Evolutionary conservation across 2,329 filamentous ascomycete genomes (phyloP).

Genomic region (Fusarium odoratissimum): DNA sequence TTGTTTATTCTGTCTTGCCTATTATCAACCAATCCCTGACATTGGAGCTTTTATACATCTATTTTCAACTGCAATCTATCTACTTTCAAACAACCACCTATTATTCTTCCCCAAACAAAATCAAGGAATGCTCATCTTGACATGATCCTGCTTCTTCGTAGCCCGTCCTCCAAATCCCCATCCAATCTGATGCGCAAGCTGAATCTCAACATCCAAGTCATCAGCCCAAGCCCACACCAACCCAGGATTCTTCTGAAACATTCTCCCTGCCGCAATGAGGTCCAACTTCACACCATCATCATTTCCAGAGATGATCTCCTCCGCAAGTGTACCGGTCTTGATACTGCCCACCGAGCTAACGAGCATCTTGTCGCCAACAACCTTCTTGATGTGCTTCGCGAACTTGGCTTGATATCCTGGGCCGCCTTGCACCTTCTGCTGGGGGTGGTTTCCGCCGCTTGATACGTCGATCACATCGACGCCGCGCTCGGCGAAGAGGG

Average conservation of each 20-base stretch:
- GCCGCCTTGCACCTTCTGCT: conserved; percentile 67
- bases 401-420: conserved; percentile 79
- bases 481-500: conserved; percentile 71
- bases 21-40: neutral
- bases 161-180: conserved; percentile 64
- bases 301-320: conserved; percentile 57
- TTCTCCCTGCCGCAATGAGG: conserved; percentile 60
- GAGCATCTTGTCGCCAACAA: conserved; percentile 69
- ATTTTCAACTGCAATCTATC: neutral
- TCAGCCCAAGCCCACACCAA: conserved; percentile 67
- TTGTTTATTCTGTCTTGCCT: neutral
- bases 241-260: conserved; percentile 70
- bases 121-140: conserved; percentile 18
- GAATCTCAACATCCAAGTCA: conserved; percentile 60
- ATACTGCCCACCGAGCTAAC: conserved; percentile 64
- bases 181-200: conserved; percentile 64
- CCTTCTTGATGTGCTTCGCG: conserved; percentile 76
- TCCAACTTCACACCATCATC: conserved; percentile 58
- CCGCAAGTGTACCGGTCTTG: conserved; percentile 56
- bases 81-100: fast-evolving
- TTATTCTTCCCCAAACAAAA: fast-evolving
- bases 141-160: conserved; percentile 25
- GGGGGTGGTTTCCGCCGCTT: conserved; percentile 71
- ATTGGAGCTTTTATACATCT: neutral
- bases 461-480: conserved; percentile 82